These are phyloP conservation scores for Trichoderma sp. DNA, from an alignment of 2,329 filamentous ascomycete genomes.

Conservation along the genomic window DNA sequence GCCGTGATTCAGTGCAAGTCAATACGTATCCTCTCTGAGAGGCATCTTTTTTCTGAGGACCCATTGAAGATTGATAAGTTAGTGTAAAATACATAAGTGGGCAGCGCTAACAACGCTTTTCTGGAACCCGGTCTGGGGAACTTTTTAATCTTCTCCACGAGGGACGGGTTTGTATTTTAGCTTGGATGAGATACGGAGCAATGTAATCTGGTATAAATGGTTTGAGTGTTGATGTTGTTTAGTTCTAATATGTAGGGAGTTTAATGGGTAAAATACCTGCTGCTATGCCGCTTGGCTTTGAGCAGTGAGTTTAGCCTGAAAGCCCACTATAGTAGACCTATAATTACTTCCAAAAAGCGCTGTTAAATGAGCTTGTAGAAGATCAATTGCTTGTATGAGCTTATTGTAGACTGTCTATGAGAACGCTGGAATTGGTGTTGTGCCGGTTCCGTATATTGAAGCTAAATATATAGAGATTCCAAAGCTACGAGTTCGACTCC, in stretches of 20 bases:
- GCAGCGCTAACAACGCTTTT: neutral
- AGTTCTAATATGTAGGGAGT: neutral
- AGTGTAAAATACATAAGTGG: neutral
- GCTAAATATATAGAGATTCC: no score
- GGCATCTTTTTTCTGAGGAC: neutral
- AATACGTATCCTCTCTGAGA: neutral
- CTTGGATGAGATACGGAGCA: neutral
- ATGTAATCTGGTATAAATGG: neutral
- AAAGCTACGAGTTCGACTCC: no score
- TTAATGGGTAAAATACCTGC: neutral
- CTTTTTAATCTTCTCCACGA: conserved; percentile 11
- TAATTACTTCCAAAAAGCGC: no score
- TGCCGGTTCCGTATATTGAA: no score
- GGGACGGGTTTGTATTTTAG: neutral
- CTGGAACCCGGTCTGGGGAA: conserved; percentile 10
- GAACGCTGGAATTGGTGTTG: no score
- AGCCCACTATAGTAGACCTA: no score
- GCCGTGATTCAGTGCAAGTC: no score
- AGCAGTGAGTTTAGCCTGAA: no score
- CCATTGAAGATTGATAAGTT: conserved; percentile 11
- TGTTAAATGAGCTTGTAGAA: no score
- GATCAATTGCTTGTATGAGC: no score
- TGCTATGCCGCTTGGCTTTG: no score
- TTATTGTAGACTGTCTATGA: no score
- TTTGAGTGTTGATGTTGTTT: neutral